These are phyloP conservation scores for Naumovozyma castellii DNA, from an alignment of 805 yeast genomes.

Conservation along the genomic window DNA sequence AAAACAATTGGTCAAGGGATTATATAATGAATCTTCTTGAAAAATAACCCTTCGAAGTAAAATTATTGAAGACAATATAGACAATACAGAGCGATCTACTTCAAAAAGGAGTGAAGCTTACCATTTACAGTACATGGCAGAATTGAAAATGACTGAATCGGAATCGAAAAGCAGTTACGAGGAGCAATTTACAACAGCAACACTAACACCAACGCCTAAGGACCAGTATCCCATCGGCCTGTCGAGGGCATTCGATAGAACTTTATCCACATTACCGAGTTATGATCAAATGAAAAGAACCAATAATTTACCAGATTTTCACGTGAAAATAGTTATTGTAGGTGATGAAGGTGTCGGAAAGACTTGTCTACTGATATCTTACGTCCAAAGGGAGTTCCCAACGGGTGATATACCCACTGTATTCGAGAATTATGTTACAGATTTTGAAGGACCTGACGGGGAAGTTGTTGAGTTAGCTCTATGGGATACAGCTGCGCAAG, in stretches of 20 bases:
- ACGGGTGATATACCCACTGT: conserved; percentile 71
- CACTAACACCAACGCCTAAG: neutral
- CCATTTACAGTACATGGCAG: too few species aligned
- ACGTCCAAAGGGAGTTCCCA: conserved; percentile 58
- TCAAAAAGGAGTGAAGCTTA: too few species aligned
- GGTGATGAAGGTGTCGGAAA: conserved; percentile 94
- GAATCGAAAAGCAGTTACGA: too few species aligned
- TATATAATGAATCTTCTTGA: neutral
- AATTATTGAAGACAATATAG: too few species aligned
- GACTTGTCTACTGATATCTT: conserved; percentile 60
- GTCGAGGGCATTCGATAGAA: conserved; percentile 14
- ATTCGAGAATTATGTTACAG: conserved; percentile 67
- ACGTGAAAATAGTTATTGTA: conserved; percentile 61
- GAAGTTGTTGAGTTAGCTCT: conserved; percentile 58
- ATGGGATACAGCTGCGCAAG: conserved; percentile 91
- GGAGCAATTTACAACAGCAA: too few species aligned
- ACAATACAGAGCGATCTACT: too few species aligned
- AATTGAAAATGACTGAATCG: too few species aligned
- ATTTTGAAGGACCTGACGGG: conserved; percentile 39
- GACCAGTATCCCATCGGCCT: conserved; percentile 3
- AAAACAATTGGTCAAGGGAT: neutral
- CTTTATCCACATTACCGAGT: conserved; percentile 20
- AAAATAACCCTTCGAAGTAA: too few species aligned
- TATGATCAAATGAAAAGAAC: conserved; percentile 19
- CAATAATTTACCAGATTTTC: conserved; percentile 29